A percentile compares a stretch with the other conserved stretches of the same genome.
Evolutionary conservation across 2,329 filamentous ascomycete genomes (phyloP).

Genomic region (Neofusicoccum cordaticola): DNA sequence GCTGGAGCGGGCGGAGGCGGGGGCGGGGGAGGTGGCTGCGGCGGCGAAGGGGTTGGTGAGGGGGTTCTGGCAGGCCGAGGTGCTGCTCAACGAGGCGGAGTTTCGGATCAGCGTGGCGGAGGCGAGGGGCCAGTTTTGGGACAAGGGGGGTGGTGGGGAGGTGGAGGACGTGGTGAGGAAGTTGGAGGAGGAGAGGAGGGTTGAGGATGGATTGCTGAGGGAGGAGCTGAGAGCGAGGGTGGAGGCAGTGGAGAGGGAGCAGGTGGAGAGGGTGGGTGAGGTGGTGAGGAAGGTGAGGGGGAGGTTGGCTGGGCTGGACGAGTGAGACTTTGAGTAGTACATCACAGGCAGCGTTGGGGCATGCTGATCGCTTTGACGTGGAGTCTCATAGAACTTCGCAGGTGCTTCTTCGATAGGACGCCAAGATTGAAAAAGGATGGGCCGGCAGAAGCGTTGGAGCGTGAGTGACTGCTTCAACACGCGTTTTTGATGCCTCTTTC

Average conservation of each 20-base stretch:
- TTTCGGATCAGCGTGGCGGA: neutral
- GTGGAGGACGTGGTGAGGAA: neutral
- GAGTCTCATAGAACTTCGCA: too few relatives aligned
- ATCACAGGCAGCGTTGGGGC: too few relatives aligned
- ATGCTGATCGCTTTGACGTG: too few relatives aligned
- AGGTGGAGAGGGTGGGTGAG: neutral
- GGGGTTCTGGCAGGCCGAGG: neutral
- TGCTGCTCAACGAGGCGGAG: conserved; percentile 7
- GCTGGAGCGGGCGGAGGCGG: neutral
- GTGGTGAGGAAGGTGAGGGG: neutral
- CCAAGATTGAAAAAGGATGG: too few relatives aligned
- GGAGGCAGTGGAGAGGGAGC: neutral
- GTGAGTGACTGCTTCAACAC: too few relatives aligned
- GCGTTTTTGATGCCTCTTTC: too few relatives aligned
- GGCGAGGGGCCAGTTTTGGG: neutral
- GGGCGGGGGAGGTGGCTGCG: neutral
- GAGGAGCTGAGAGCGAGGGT: neutral
- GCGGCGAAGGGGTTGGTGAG: neutral
- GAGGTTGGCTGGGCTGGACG: neutral
- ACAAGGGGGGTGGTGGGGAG: neutral
- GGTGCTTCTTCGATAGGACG: too few relatives aligned
- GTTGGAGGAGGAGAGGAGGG: neutral
- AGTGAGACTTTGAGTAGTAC: neutral
- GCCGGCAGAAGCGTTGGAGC: too few relatives aligned
- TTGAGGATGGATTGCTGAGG: conserved; percentile 1